A percentile compares a stretch with the other conserved stretches of the same genome.
phyloP scores from a whole-genome alignment of 805 yeast species.

The Lipomyces yamanashiensis region DNA sequence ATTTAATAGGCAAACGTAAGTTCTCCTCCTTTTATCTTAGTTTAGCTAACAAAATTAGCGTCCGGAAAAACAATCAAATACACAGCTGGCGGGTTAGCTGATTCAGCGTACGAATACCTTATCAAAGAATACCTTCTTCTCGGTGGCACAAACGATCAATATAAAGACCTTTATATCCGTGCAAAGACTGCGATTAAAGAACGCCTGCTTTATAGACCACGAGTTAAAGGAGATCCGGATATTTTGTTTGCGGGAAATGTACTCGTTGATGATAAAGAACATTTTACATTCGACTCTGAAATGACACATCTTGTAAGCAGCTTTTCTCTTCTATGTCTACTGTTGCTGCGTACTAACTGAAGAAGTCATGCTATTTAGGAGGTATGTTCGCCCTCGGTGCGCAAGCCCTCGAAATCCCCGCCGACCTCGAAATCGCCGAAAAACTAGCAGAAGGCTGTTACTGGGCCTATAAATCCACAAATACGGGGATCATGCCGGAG shows the following conservation, averaged over 20 bases:
- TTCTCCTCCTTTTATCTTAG: not conserved
- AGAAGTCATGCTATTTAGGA: slow-evolving; percentile 54
- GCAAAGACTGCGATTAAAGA: slow-evolving; percentile 49
- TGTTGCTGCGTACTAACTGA: not conserved
- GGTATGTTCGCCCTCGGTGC: slow-evolving; percentile 59
- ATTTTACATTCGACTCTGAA: slow-evolving; percentile 45
- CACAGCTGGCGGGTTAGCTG: slow-evolving; percentile 51
- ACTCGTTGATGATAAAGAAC: slow-evolving; percentile 29
- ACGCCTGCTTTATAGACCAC: slow-evolving; percentile 53
- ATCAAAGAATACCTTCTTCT: slow-evolving; percentile 55
- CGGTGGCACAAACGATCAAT: slow-evolving; percentile 47
- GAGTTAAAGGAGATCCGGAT: slow-evolving; percentile 49
- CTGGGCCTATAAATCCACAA: slow-evolving; percentile 48
- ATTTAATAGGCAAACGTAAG: slow-evolving; percentile 14
- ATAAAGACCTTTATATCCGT: slow-evolving; percentile 44
- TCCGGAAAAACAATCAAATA: not conserved
- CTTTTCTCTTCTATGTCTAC: slow-evolving; percentile 24
- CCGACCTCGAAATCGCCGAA: slow-evolving; percentile 50
- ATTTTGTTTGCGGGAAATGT: slow-evolving; percentile 45
- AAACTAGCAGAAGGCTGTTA: slow-evolving; percentile 57
- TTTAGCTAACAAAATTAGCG: not conserved
- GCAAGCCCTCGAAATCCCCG: slow-evolving; percentile 47
- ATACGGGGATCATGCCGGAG: slow-evolving; percentile 54
- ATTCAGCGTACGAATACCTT: slow-evolving; percentile 56
- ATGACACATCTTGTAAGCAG: slow-evolving; percentile 49